Evolutionary conservation across 2,329 filamentous ascomycete genomes (phyloP), one percentile per base, ranked within the genome.

Genomic region (Hypomyces perniciosus): DNA sequence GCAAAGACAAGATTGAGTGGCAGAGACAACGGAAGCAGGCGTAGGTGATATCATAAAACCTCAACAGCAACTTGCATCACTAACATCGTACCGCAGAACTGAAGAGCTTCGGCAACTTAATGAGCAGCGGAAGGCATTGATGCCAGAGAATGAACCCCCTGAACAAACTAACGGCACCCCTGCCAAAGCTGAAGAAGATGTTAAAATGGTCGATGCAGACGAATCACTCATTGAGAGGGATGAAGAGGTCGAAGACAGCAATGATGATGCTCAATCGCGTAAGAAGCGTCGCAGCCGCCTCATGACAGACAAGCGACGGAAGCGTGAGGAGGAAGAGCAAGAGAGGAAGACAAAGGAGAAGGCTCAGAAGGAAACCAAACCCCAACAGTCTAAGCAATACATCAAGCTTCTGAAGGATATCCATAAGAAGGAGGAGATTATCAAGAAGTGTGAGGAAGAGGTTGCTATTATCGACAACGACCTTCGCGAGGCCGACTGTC

Each of bases 1-100:
- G 93, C 45, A 99, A 99, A 68, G 88, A 95, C 65, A 96, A 96
- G 72, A 96, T 96, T 54, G 89, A 95, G 57, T 86, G 84, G 69
- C 92, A 97, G 70, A 82, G 90, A 57, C 82, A 87, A 59, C 84
- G 87, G 56, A 84, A 84, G 59, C 76, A 80, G 67, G 73, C 75
- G 80, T 84, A 72, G 68, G 81, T 77, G 27, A 10, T 20, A 31
- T 27, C 27, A 27, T 6, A n/a, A 27, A 3, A 12, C 20, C 20
- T 31, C 8, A 40, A 28, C 2, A n/a, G 28, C n/a, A 34, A 3
- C 7, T 30, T n/a, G 46, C 59, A n/a, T 20, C 12, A 33, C 26
- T 12, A 5, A 46, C 39, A 2, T 9, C 29, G 26, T 6, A 34
- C 26, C n/a, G 7, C 38, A 89, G 86, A 6, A 71, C 84, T 34